Conservation (phyloP, 805 yeast species). For the Scheffersomyces amazonensis region DNA sequence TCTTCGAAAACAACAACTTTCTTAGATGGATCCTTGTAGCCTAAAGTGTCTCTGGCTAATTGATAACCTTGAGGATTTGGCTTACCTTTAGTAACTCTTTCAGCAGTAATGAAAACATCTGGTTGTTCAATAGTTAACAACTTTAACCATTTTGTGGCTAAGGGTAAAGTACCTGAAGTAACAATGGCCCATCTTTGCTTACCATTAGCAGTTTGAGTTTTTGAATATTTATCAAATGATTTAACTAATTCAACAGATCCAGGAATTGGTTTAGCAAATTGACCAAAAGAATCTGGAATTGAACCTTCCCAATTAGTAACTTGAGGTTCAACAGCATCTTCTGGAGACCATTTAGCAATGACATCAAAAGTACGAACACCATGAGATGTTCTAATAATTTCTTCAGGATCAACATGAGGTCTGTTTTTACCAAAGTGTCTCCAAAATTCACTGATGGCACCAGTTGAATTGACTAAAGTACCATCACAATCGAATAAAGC, state of each 20-base stretch:
- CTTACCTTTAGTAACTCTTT: conserved; percentile 74
- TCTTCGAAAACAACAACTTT: conserved; percentile 76
- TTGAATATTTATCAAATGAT: conserved; percentile 48
- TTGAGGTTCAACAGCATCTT: conserved; percentile 63
- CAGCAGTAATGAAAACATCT: conserved; percentile 77
- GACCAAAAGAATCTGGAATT: conserved; percentile 70
- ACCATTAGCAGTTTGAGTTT: conserved; percentile 37
- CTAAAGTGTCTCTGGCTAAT: conserved; percentile 49
- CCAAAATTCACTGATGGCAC: conserved; percentile 83
- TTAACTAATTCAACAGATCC: conserved; percentile 69
- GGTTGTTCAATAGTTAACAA: conserved; percentile 62
- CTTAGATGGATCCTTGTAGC: conserved; percentile 31
- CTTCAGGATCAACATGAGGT: conserved; percentile 66
- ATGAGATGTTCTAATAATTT: conserved; percentile 71
- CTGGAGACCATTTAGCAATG: conserved; percentile 70
- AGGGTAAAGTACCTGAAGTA: conserved; percentile 74
- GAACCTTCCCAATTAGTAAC: conserved; percentile 65
- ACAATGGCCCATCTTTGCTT: conserved; percentile 79
- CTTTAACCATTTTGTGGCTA: conserved; percentile 78
- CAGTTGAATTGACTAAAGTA: conserved; percentile 79
- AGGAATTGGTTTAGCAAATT: conserved; percentile 69
- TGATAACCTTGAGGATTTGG: conserved; percentile 85
- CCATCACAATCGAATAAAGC: conserved; percentile 84
- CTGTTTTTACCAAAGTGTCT: conserved; percentile 64
- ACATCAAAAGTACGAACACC: conserved; percentile 85